These are phyloP conservation scores for Solanum bulbocastanum DNA, from an alignment of 257 asterid species.

Conservation along the genomic window DNA sequence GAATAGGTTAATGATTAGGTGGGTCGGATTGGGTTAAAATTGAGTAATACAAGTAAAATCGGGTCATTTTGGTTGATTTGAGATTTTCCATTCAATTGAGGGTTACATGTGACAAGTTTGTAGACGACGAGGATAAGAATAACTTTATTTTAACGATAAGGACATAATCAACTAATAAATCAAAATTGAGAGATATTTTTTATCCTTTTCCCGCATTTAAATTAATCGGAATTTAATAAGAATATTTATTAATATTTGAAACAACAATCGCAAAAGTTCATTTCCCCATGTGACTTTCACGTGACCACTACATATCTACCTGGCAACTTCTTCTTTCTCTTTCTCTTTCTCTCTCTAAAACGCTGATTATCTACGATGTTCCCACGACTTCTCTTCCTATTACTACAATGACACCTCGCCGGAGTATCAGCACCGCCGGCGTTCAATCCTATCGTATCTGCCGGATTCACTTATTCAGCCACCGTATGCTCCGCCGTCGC, in stretches of 20 bases:
- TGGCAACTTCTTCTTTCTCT: background rate
- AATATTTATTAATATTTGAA: too few species aligned
- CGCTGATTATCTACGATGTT: background rate
- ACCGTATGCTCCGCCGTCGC: background rate
- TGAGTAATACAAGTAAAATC: too few species aligned
- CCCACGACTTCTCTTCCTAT: background rate
- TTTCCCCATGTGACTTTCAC: background rate
- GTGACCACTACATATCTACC: background rate
- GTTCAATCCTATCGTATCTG: background rate
- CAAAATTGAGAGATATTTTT: too few species aligned
- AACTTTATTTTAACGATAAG: too few species aligned
- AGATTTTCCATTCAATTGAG: too few species aligned
- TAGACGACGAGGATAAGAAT: background rate
- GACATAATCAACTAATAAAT: too few species aligned
- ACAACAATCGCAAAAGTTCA: background rate
- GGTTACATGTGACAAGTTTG: background rate
- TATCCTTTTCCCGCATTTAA: accelerated
- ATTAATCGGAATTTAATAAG: background rate
- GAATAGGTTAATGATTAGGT: too few species aligned
- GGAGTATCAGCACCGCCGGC: background rate
- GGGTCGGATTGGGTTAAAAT: too few species aligned
- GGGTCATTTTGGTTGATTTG: too few species aligned
- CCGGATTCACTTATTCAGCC: background rate
- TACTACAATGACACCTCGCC: background rate
- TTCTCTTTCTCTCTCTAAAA: background rate